Conservation (phyloP, 441 rosid species). For the Populus trichocarpa region DNA sequence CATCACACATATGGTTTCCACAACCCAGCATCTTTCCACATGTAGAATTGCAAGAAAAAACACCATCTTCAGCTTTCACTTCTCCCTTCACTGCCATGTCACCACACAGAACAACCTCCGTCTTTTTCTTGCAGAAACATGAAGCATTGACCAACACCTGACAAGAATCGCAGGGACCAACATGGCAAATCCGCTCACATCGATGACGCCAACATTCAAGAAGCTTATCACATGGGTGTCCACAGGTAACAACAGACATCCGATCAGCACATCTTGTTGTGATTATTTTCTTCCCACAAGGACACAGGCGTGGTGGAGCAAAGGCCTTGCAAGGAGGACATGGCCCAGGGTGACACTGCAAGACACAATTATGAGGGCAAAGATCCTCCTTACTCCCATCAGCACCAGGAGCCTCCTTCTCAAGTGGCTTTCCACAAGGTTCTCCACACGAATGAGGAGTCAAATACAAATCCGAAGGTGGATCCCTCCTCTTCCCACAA, state of each 20-base stretch:
- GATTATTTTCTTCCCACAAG: conserved; percentile 83
- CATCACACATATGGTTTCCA: conserved; percentile 66
- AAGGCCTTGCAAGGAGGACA: conserved; percentile 99
- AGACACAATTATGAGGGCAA: conserved; percentile 91
- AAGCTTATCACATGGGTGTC: conserved; percentile 74
- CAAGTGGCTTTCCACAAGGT: conserved; percentile 94
- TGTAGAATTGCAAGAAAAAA: conserved; percentile 61
- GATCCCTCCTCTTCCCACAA: conserved; percentile 85
- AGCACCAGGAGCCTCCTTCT: conserved; percentile 42
- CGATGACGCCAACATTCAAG: conserved; percentile 77
- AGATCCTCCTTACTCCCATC: conserved; percentile 49
- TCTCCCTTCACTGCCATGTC: conserved; percentile 84
- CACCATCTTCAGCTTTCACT: conserved; percentile 68
- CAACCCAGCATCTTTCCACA: conserved; percentile 70
- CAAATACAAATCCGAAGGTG: conserved; percentile 90
- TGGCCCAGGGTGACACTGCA: conserved; percentile 99
- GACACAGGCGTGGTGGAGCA: conserved; percentile 84
- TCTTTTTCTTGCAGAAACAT: conserved; percentile 83
- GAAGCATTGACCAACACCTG: conserved; percentile 60
- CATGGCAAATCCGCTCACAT: conserved; percentile 71
- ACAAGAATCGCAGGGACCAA: conserved; percentile 88
- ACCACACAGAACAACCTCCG: conserved; percentile 76
- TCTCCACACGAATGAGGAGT: conserved; percentile 99
- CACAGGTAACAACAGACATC: conserved; percentile 72
- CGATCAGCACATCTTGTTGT: conserved; percentile 93